Conservation (phyloP, 1,139 yeast species). For the Scheffersomyces cryptocercus region DNA sequence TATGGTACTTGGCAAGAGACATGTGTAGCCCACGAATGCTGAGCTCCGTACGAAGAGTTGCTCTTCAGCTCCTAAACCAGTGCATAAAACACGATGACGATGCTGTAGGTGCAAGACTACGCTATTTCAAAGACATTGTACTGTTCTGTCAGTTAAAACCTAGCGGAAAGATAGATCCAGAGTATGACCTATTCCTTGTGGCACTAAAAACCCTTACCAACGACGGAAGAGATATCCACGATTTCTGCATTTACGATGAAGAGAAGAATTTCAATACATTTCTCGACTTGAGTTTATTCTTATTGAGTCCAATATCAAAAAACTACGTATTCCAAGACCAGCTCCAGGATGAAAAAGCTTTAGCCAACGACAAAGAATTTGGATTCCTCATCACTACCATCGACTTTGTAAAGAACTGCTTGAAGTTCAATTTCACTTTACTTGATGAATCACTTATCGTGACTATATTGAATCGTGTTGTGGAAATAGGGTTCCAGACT, state of each 20-base stretch:
- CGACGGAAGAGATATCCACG: constrained; percentile 62
- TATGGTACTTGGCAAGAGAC: constrained; percentile 72
- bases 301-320: not conserved
- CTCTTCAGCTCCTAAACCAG: constrained; percentile 52
- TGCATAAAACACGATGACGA: constrained; percentile 59
- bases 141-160: constrained; percentile 37
- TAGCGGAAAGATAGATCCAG: constrained; percentile 40
- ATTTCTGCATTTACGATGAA: constrained; percentile 51
- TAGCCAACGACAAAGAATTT: constrained; percentile 11
- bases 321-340: not conserved
- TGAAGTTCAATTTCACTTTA: constrained; percentile 49
- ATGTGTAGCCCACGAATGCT: constrained; percentile 41
- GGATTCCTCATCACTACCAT: constrained; percentile 27
- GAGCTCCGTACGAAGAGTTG: constrained; percentile 51
- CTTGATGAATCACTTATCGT: constrained; percentile 43
- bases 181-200: constrained; percentile 53
- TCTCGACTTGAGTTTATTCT: constrained; percentile 11
- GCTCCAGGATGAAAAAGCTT: constrained; percentile 2
- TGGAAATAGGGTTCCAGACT: constrained; percentile 46
- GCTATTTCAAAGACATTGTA: constrained; percentile 63
- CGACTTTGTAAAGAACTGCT: constrained; percentile 41
- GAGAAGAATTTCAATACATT: constrained; percentile 45
- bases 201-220: constrained; percentile 57
- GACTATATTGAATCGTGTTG: constrained; percentile 32
- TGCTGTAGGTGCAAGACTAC: constrained; percentile 45